Percentiles rank a stretch among this genome's conserved stretches.
Conservation (phyloP, 2,329 filamentous ascomycete species). For the Ambrosiella beaveri region DNA sequence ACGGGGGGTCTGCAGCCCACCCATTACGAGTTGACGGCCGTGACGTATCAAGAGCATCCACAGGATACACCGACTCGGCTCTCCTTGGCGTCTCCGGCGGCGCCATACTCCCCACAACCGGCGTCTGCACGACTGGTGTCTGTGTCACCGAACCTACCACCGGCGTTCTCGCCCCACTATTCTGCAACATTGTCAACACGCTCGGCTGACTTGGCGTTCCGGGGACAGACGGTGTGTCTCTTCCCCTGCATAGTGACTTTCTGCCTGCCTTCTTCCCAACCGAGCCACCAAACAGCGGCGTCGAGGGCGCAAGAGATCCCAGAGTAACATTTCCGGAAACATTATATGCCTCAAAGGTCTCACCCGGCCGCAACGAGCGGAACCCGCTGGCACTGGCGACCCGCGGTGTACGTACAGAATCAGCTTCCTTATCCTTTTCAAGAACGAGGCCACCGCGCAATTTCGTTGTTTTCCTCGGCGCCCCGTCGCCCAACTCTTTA, state of each 20-base stretch:
- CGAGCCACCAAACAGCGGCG: background rate
- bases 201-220: background rate
- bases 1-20: background rate
- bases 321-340: background rate
- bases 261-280: background rate
- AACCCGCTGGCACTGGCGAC: background rate
- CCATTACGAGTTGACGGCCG: background rate
- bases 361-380: slow-evolving; percentile 3
- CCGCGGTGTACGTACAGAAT: background rate
- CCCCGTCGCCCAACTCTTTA: background rate
- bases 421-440: background rate
- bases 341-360: slow-evolving; percentile 1
- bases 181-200: background rate
- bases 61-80: background rate
- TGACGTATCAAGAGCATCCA: background rate
- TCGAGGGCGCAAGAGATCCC: background rate
- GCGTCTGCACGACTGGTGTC: background rate
- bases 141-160: background rate
- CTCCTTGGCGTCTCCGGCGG: background rate
- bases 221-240: background rate
- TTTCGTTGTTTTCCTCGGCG: background rate
- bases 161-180: background rate
- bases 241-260: background rate
- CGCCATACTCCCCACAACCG: background rate
- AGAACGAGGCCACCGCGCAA: slow-evolving; percentile 6